Evolutionary conservation across 768 basidiomycete species (phyloP).

Genomic region (Macrocybe gigantea): DNA sequence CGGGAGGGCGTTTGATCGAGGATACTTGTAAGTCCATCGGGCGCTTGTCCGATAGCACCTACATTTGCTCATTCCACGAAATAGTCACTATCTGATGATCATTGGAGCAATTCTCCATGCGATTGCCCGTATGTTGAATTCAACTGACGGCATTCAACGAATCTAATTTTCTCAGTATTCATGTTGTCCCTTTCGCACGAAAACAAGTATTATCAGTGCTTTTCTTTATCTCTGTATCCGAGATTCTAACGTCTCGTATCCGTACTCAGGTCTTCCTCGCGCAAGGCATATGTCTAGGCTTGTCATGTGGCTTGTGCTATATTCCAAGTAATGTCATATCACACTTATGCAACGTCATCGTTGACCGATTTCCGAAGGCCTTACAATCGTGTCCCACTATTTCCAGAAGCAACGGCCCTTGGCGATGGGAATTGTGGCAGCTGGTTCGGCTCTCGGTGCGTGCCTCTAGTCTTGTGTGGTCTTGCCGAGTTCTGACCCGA

Average conservation of each 20-base stretch:
- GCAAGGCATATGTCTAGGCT: slow-evolving; percentile 5
- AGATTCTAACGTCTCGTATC: neutral
- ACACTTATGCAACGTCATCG: neutral
- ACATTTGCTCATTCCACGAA: neutral
- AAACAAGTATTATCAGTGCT: slow-evolving; percentile 29
- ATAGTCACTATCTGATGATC: slow-evolving; percentile 17
- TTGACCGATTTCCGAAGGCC: slow-evolving; percentile 8
- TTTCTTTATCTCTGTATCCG: neutral
- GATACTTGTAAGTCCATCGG: slow-evolving; percentile 37
- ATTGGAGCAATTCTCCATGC: slow-evolving; percentile 15
- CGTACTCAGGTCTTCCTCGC: slow-evolving; percentile 33
- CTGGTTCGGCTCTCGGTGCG: slow-evolving; percentile 25
- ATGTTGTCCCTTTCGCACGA: slow-evolving; percentile 27
- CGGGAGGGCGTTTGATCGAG: slow-evolving; percentile 46
- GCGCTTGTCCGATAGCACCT: too few species aligned
- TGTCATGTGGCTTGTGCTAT: slow-evolving; percentile 33
- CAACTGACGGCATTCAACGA: neutral
- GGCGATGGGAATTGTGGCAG: slow-evolving; percentile 40
- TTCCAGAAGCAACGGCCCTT: slow-evolving; percentile 35
- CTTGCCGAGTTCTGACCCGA: slow-evolving; percentile 5
- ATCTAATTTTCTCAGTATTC: slow-evolving; percentile 17
- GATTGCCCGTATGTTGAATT: slow-evolving; percentile 18
- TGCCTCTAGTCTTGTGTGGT: neutral
- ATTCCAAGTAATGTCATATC: slow-evolving; percentile 20
- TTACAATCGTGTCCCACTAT: slow-evolving; percentile 37